phyloP scores from a whole-genome alignment of 2,329 filamentous ascomycete species.

The Diaporthe batatas region DNA sequence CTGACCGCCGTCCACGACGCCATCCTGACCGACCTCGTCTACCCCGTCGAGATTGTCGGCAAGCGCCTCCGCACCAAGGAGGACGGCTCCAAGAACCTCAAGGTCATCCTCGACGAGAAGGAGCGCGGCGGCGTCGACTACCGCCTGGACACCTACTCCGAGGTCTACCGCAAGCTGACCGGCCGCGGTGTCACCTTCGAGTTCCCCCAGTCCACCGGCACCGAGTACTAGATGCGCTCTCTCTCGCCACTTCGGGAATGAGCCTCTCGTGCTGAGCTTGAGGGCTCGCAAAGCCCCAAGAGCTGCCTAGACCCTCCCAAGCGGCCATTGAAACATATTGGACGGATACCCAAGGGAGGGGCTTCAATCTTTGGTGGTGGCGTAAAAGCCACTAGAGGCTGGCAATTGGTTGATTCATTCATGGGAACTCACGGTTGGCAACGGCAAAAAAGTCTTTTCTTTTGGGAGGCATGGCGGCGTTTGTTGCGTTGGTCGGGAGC shows the following conservation, averaged over 20 bases:
- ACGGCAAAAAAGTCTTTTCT: conserved; percentile 34
- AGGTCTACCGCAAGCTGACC: conserved; percentile 98
- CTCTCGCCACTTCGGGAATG: neutral
- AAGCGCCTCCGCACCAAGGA: conserved; percentile 99
- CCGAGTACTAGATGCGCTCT: conserved; percentile 79
- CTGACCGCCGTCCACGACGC: conserved; percentile 99
- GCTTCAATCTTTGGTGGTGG: conserved; percentile 29
- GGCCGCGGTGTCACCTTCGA: conserved; percentile 97
- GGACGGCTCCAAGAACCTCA: conserved; percentile 98
- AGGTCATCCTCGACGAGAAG: conserved; percentile 99
- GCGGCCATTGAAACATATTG: conserved; percentile 22
- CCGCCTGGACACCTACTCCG: conserved; percentile 98
- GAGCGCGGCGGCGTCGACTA: conserved; percentile 99
- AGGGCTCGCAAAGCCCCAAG: conserved; percentile 3
- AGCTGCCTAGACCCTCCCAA: neutral
- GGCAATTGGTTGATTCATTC: conserved; percentile 40
- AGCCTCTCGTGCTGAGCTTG: conserved; percentile 6
- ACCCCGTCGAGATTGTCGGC: conserved; percentile 99
- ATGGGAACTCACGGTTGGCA: conserved; percentile 40
- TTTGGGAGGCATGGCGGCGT: conserved; percentile 38
- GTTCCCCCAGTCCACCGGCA: conserved; percentile 87
- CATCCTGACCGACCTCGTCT: conserved; percentile 98
- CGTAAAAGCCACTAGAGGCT: neutral
- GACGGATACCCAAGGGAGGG: conserved; percentile 37
- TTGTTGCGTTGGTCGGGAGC: conserved; percentile 37